Base-by-base conservation (phyloP, 1,139 yeast species). In the Yamadazyma atmosphaerica region DNA sequence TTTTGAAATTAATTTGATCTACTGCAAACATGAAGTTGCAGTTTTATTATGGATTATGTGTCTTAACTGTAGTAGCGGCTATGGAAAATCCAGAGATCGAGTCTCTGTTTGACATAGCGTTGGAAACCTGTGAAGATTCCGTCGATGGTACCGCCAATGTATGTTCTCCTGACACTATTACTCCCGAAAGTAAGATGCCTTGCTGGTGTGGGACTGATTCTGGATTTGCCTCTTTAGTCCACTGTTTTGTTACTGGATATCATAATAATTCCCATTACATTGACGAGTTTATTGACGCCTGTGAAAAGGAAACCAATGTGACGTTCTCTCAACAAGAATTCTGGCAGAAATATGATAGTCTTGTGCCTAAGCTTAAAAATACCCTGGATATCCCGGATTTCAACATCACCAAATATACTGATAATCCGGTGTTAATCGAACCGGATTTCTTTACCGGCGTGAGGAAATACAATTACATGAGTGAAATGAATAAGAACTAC, bases 201-300 rank as follows among this genome's bases (percentile, higher is more conserved):
- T 56, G 61, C 35, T 50, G 39, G 19, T 57, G 61, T 44, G 33
- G 36, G 13, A 38, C 34, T 13, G 45, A 42, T 10, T 35, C 47
- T 23, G 58, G 57, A 1, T 53, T 57, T 32, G 59, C 55, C 7
- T 47, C 55, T 14, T 23, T 55, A 12, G 33, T 54, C 8, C 52
- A 54, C 29, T 57, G 60, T 27, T 50, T 49, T 21, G 42, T 48
- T 9, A 49, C 47, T 18, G 45, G 60, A 7, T 55, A 47, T 33
- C 25, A 44, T 14, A 55, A 54, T 33, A 38, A 45, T 11, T 41
- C 52, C 11, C 26, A 35, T 3, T 29, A 40, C 4, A 45, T 55
- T 14, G 29, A 47, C 11, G 42, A 38, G 4, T 55, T 52, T 37
- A 33, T 46, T 11, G n/a, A 37, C 12, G n/a, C 13, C 3, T 56